Conservation (phyloP, 2,329 filamentous ascomycete genomes). For the Colletotrichum melonis region DNA sequence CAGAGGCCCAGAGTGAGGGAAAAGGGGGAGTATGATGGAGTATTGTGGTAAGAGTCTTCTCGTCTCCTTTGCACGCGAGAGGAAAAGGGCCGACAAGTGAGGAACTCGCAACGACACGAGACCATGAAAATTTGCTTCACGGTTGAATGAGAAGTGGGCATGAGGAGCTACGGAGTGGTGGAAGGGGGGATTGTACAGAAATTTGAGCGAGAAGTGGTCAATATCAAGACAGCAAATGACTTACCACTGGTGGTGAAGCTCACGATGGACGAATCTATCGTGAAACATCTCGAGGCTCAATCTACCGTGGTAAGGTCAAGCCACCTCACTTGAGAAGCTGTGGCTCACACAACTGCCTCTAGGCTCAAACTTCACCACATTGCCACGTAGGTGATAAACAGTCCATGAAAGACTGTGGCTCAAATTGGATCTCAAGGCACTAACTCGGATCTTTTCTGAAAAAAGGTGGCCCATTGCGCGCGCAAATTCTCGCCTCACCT, state of each 20-base stretch:
- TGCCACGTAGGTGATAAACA: too few species aligned
- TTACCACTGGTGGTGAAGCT: background rate
- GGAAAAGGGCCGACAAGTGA: slow-evolving; percentile 7
- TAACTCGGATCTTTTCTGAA: background rate
- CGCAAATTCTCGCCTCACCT: slow-evolving; percentile 24
- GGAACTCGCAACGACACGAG: background rate
- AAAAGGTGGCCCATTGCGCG: background rate
- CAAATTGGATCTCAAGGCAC: background rate
- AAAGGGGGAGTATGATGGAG: background rate
- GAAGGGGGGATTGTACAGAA: background rate
- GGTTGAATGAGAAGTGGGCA: slow-evolving; percentile 27
- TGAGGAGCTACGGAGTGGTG: background rate
- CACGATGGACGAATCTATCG: background rate
- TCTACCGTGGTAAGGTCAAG: background rate
- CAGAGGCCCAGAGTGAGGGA: background rate
- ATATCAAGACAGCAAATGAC: background rate
- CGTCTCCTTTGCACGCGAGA: background rate
- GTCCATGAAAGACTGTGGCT: too few species aligned
- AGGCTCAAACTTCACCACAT: background rate
- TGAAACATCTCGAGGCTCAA: background rate
- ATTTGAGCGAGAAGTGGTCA: background rate
- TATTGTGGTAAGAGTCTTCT: background rate
- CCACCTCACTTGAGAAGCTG: background rate
- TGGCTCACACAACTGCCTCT: background rate
- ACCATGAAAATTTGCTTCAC: background rate